These are phyloP conservation scores for Sporothrix sp. DNA, from an alignment of 2,329 filamentous ascomycete genomes.

Conservation along the genomic window DNA sequence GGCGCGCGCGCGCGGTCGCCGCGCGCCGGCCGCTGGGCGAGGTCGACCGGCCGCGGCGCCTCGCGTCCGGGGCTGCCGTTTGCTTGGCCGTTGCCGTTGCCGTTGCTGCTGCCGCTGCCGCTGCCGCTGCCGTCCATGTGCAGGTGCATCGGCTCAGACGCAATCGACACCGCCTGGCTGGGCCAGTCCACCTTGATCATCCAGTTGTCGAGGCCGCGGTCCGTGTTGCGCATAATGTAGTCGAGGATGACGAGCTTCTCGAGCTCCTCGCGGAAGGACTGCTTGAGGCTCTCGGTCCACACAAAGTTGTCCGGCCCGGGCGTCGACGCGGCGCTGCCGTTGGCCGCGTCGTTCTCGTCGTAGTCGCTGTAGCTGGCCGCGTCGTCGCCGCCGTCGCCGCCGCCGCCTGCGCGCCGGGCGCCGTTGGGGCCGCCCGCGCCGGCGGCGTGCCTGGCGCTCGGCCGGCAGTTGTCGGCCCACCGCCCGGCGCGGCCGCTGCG, in stretches of 20 bases:
- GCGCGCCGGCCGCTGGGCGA: conserved; percentile 33
- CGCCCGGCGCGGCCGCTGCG: conserved; percentile 42
- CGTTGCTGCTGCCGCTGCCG: conserved; percentile 28
- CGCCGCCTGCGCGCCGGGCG: neutral
- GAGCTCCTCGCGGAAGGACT: conserved; percentile 86
- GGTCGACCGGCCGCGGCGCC: conserved; percentile 53
- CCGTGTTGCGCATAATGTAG: conserved; percentile 98
- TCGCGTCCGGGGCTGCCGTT: conserved; percentile 28
- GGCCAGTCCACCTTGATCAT: conserved; percentile 96
- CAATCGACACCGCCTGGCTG: conserved; percentile 71
- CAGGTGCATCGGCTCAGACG: conserved; percentile 67
- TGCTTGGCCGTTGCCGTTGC: conserved; percentile 19
- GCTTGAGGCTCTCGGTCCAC: conserved; percentile 83
- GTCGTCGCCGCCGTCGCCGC: neutral
- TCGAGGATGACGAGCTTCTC: conserved; percentile 96
- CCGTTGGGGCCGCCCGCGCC: neutral
- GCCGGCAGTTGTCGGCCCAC: conserved; percentile 78
- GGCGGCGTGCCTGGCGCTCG: conserved; percentile 37
- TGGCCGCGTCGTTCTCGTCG: conserved; percentile 17
- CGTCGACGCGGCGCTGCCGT: conserved; percentile 15
- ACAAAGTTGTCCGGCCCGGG: conserved; percentile 51
- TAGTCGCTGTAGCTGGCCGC: conserved; percentile 8
- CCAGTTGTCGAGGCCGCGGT: conserved; percentile 95
- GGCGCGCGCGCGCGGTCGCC: conserved; percentile 36
- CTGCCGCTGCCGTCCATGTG: conserved; percentile 43